Base-by-base conservation (phyloP, 2,329 filamentous ascomycete genomes). In the Penicillium sp. region DNA sequence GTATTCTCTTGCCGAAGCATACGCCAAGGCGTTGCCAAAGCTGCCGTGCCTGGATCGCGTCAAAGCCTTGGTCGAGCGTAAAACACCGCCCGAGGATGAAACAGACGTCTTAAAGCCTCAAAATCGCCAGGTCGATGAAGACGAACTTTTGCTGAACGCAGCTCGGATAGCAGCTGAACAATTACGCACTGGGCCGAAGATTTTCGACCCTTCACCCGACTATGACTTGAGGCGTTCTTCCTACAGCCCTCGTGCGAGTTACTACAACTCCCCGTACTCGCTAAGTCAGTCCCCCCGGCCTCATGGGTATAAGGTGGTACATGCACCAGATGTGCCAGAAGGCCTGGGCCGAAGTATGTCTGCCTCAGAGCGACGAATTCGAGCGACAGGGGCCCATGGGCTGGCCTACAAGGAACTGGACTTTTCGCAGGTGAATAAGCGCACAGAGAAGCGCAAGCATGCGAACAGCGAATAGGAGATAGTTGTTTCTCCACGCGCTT, bases 281-380 rank as follows among this genome's bases (percentile, higher is more conserved):
- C 52, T 63, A 40, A 71, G 64, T 48, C 60, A 66, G 33, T 71
- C 72, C 23, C 63, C 69, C n/a, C 67, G 69, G 40, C 58, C 62
- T 48, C 73, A 75, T 48, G 73, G 75, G 6, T 74, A 75, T 52
- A 68, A 77, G 45, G 71, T 78, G 46, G 71, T 74, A 2, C 67
- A 76, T 52, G 73, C 73, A 9, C 73, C 74, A 18, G 67, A 72
- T 34, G 68, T 65, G 1, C 68, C 72, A 14, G 62, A 73, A 21
- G 75, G 74, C 10, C 63, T 74, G 5, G 74, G 74, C 5, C 65
- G 71, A 28, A 71, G 69, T 8, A 60, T 79, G 51, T 78, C 76
- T 40, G 70, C 76, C 16, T 77, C 75, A 0, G 77, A 79, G 54
- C 67, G 75, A 58, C 67, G 76, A 26, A 75, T 78, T 28, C 67